These are phyloP conservation scores for Leccinum uliginosum DNA, from an alignment of 768 basidiomycete genomes.

Conservation along the genomic window DNA sequence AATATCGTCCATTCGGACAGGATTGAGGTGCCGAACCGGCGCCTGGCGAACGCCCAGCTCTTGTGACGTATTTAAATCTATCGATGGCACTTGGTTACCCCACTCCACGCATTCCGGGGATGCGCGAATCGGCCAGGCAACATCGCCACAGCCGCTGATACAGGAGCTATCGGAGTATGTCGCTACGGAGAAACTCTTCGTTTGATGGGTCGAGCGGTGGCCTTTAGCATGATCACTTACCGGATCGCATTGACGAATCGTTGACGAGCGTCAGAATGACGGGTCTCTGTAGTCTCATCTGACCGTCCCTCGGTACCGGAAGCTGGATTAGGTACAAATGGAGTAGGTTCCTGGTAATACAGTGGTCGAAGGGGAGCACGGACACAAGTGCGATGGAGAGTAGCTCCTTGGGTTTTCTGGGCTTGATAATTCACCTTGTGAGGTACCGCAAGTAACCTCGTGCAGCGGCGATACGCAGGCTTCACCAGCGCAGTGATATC, in stretches of 20 bases:
- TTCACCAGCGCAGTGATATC: conserved; percentile 25
- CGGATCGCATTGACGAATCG: conserved; percentile 43
- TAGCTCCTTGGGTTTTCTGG: conserved; percentile 16
- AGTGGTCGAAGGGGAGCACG: conserved; percentile 12
- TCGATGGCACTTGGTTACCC: conserved; percentile 40
- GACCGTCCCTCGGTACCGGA: conserved; percentile 25
- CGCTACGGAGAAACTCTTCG: too few relatives aligned
- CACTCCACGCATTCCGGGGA: conserved; percentile 35
- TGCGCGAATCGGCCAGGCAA: conserved; percentile 31
- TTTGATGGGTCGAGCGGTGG: conserved; percentile 21
- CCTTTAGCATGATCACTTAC: conserved; percentile 42
- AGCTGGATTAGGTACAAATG: conserved; percentile 15
- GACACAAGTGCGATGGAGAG: conserved; percentile 15
- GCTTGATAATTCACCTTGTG: conserved; percentile 20
- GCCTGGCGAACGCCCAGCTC: conserved; percentile 44
- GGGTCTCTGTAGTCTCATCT: conserved; percentile 23
- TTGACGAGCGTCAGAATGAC: conserved; percentile 27
- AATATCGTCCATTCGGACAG: conserved; percentile 49
- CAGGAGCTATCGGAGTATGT: conserved; percentile 17
- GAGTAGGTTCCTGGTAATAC: conserved; percentile 19
- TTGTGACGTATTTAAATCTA: conserved; percentile 40
- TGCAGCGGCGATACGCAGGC: conserved; percentile 14
- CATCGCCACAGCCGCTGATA: conserved; percentile 21
- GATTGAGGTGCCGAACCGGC: conserved; percentile 50
- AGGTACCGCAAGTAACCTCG: conserved; percentile 23